phyloP scores from a whole-genome alignment of 2,329 filamentous ascomycete genomes.

The Mariannaea elegans region DNA sequence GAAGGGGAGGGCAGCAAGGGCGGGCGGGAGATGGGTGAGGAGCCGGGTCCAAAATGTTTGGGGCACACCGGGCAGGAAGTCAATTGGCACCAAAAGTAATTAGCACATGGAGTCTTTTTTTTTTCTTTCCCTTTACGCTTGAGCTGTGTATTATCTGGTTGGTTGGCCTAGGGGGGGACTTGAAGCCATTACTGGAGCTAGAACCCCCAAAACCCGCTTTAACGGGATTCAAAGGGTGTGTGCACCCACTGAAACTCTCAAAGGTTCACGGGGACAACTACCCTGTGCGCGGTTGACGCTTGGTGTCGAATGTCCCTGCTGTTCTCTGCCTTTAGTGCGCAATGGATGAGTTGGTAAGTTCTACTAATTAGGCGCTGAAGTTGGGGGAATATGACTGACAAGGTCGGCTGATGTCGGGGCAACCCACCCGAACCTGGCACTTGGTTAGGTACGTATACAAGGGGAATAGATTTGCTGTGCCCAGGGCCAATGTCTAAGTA shows the following conservation, averaged over 20 bases:
- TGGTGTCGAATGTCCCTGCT: neutral
- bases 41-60: conserved; percentile 34
- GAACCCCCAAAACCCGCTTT: neutral
- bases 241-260: conserved; percentile 17
- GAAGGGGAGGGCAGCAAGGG: conserved; percentile 19
- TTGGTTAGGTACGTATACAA: no score
- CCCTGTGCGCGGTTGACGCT: conserved; percentile 1
- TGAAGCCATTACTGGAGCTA: neutral
- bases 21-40: conserved; percentile 28
- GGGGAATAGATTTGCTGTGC: no score
- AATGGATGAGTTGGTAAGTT: neutral
- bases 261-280: conserved; percentile 4
- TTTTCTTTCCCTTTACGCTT: neutral
- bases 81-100: conserved; percentile 30
- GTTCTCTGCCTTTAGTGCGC: neutral
- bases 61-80: conserved; percentile 18
- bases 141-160: neutral
- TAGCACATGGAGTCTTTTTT: conserved; percentile 21
- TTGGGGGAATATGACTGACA: neutral
- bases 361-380: neutral
- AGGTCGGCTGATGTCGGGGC: conserved; percentile 45
- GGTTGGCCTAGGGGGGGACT: no score
- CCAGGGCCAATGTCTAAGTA: no score
- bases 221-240: conserved; percentile 5
- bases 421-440: conserved; percentile 21